phyloP scores from a whole-genome alignment of 805 yeast genomes.

The Candida tallmaniae region DNA sequence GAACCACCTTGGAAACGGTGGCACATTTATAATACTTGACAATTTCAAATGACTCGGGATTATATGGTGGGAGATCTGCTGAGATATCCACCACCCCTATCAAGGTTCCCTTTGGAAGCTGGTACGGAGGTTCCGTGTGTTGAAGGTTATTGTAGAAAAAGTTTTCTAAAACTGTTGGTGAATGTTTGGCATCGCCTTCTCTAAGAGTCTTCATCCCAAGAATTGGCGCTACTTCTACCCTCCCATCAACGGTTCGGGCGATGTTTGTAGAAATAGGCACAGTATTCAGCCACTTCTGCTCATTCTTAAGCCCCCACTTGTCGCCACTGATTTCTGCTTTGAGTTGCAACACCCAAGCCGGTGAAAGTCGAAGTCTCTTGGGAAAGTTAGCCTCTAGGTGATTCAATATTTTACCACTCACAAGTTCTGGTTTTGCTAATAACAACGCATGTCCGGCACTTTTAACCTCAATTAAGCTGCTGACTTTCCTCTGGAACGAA shows the following conservation, averaged over 20 bases:
- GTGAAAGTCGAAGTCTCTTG: constrained; percentile 48
- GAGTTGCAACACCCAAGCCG: constrained; percentile 66
- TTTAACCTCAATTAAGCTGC: constrained; percentile 33
- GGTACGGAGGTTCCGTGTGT: constrained; percentile 2
- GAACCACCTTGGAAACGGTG: constrained; percentile 74
- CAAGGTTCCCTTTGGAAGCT: constrained; percentile 31
- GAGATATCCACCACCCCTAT: constrained; percentile 66
- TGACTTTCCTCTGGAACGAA: constrained; percentile 22
- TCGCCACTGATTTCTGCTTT: constrained; percentile 61
- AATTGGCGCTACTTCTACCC: constrained; percentile 44
- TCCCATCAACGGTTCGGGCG: constrained; percentile 21
- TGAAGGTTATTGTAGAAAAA: constrained; percentile 28
- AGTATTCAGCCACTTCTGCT: constrained; percentile 62
- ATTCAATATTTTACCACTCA: constrained; percentile 57
- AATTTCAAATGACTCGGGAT: constrained; percentile 49
- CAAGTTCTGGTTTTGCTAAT: constrained; percentile 57
- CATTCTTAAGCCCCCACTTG: constrained; percentile 78
- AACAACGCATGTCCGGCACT: constrained; percentile 64
- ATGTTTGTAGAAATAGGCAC: constrained; percentile 47
- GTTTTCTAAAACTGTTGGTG: constrained; percentile 52
- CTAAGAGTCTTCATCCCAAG: constrained; percentile 74
- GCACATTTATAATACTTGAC: constrained; percentile 67
- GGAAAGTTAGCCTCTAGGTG: constrained; percentile 50
- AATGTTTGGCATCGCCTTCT: constrained; percentile 57
- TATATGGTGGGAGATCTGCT: constrained; percentile 66